Base-by-base conservation (phyloP, 2,329 filamentous ascomycete genomes). In the Beauveria asiatica region DNA sequence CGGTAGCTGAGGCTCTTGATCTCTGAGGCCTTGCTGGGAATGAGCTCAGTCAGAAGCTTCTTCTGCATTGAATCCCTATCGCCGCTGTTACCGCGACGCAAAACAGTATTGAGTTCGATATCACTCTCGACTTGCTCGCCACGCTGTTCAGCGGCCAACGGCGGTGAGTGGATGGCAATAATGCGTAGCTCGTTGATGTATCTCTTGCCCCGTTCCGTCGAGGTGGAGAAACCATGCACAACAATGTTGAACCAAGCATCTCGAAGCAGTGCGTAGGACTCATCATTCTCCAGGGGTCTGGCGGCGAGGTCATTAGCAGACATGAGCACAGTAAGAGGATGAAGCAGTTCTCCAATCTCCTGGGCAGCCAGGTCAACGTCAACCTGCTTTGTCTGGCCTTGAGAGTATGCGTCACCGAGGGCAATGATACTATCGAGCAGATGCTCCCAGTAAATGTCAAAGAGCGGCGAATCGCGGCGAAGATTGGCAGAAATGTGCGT, bases 231-330 rank as follows among this genome's bases (percentile, higher is more conserved):
- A 5, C 92, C 94, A 71, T 99, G 94, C 0, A 96, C 89, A 23
- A 92, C 90, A 63, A 97, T 91, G 68, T 99, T 99, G 76, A 97
- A 97, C 94, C 94, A 99, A 5, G 91, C 90, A 78, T 99, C 92
- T 57, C 93, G 86, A 65, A 94, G 83, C 60, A 95, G 76, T 27
- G 84, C 83, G 63, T 89, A 82, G 8, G 85, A 83, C 61, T 93
- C 86, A 56, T 92, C 88, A 57, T 88, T 83, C 59, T 75, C 74
- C 10, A 76, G 66, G 39, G 74, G 76, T 48, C 77, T 74, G 21
- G 77, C 74, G 23, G 75, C 78, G 63, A 86, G 73, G 60, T 86
- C 80, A 64, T 86, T 83, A 37, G 77, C 78, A 9, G 90, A 87
- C 72, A 96, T 88, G 57, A 99, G 82, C 1, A 92, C 80, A 8